A percentile compares a stretch with the other conserved stretches of the same genome.
Conservation (phyloP, 441 rosid genomes). For the Sinapis alba region DNA sequence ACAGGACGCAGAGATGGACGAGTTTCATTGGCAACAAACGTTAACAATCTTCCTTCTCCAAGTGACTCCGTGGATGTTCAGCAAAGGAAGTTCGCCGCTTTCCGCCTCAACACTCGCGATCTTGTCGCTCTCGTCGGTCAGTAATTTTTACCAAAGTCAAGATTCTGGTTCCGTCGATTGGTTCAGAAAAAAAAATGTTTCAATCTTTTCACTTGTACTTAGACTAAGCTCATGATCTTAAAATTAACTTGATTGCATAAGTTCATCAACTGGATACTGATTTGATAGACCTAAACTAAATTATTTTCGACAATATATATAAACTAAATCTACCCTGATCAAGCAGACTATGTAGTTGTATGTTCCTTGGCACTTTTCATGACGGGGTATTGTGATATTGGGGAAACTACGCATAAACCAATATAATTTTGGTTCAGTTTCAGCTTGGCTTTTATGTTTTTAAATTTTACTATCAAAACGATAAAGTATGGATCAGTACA, state of each 20-base stretch:
- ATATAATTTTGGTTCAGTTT: no score
- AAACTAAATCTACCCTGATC: neutral
- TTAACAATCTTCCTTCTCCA: slow-evolving; percentile 55
- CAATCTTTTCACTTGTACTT: neutral
- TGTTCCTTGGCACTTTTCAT: no score
- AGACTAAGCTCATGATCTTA: neutral
- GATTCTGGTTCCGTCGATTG: neutral
- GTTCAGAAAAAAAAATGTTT: neutral
- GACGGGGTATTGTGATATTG: no score
- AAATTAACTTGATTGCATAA: neutral
- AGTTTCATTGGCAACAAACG: slow-evolving; percentile 60
- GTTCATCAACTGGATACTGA: neutral
- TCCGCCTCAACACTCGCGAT: slow-evolving; percentile 63
- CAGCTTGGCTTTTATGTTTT: no score
- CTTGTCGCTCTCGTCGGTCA: slow-evolving; percentile 72
- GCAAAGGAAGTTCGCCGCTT: slow-evolving; percentile 51
- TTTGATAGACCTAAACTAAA: neutral
- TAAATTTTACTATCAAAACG: no score
- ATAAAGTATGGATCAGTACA: no score
- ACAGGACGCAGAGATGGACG: slow-evolving; percentile 77
- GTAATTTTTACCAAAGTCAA: slow-evolving; percentile 7
- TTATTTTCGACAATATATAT: neutral
- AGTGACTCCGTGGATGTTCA: slow-evolving; percentile 62
- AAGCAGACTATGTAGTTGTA: no score
- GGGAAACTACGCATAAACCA: no score